Conservation (phyloP, 2,329 filamentous ascomycete species). For the Zymoseptoria passerinii region DNA sequence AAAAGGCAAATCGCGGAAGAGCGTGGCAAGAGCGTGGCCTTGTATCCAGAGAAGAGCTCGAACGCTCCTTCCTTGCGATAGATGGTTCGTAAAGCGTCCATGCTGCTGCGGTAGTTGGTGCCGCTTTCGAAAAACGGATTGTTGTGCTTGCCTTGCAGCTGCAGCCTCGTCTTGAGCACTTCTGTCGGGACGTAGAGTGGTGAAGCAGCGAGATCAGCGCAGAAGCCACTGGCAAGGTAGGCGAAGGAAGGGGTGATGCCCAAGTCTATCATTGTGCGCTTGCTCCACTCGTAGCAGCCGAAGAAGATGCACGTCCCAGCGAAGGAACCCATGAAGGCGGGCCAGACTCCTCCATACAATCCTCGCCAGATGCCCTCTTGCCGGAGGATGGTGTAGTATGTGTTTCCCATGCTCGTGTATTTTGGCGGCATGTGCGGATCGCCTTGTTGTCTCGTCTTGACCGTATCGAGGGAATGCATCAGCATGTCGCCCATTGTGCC, state of each 20-base stretch:
- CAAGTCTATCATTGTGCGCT: conserved; percentile 75
- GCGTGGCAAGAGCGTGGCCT: conserved; percentile 90
- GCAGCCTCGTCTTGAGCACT: conserved; percentile 92
- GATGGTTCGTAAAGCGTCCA: conserved; percentile 80
- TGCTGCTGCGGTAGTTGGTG: conserved; percentile 86
- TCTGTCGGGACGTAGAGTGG: conserved; percentile 94
- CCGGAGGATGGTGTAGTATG: conserved; percentile 85
- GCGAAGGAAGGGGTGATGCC: conserved; percentile 75
- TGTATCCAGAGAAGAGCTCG: conserved; percentile 94
- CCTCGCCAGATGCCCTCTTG: conserved; percentile 84
- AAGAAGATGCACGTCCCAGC: conserved; percentile 93
- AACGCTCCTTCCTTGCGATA: conserved; percentile 70
- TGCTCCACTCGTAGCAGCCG: conserved; percentile 91
- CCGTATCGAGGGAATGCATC: conserved; percentile 98
- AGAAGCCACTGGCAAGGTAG: conserved; percentile 81
- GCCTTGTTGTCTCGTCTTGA: conserved; percentile 96
- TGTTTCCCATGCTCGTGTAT: conserved; percentile 82
- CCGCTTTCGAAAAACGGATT: conserved; percentile 90
- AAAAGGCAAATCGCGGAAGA: conserved; percentile 90
- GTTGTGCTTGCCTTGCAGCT: conserved; percentile 89
- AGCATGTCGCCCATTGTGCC: conserved; percentile 92
- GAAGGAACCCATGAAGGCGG: conserved; percentile 85
- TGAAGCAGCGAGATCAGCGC: conserved; percentile 86
- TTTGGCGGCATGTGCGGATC: conserved; percentile 88
- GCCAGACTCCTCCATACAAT: conserved; percentile 86